Evolutionary conservation across 2,329 filamentous ascomycete genomes (phyloP).

Genomic region (Nemania sp.): DNA sequence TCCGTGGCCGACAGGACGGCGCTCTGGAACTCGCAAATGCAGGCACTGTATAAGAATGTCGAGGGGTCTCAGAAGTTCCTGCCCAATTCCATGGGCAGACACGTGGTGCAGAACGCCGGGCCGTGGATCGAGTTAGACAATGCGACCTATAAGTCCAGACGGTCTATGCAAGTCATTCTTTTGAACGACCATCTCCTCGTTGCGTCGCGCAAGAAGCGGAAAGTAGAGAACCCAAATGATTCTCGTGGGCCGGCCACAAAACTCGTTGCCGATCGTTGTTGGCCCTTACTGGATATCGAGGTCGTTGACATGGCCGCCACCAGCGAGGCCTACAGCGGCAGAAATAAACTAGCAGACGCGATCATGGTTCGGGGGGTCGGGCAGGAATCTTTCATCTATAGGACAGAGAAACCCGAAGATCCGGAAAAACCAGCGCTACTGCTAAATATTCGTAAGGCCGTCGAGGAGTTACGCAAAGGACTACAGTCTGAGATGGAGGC

Average conservation of each 20-base stretch:
- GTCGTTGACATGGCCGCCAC: constrained; percentile 82
- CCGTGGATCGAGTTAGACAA: constrained; percentile 97
- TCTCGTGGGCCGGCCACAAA: constrained; percentile 65
- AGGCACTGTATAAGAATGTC: constrained; percentile 93
- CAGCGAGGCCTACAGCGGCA: constrained; percentile 57
- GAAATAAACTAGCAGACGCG: constrained; percentile 75
- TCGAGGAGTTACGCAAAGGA: constrained; percentile 86
- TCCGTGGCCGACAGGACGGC: constrained; percentile 75
- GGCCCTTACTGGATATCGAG: constrained; percentile 90
- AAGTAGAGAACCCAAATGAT: constrained; percentile 66
- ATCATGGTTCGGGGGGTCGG: constrained; percentile 87
- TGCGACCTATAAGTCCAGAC: constrained; percentile 90
- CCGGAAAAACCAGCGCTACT: constrained; percentile 80
- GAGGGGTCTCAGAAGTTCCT: constrained; percentile 97
- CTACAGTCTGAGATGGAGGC: constrained; percentile 86
- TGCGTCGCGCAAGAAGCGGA: constrained; percentile 90
- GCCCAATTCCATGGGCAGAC: constrained; percentile 85
- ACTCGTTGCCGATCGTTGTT: constrained; percentile 90
- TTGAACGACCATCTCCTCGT: constrained; percentile 94
- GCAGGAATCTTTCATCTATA: constrained; percentile 90
- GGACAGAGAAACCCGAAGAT: constrained; percentile 79
- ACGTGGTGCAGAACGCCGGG: constrained; percentile 90
- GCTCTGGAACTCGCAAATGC: constrained; percentile 71
- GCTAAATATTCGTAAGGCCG: constrained; percentile 87
- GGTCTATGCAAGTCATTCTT: constrained; percentile 88